phyloP scores from a whole-genome alignment of 768 basidiomycete genomes.

The Suillus bovinus region DNA sequence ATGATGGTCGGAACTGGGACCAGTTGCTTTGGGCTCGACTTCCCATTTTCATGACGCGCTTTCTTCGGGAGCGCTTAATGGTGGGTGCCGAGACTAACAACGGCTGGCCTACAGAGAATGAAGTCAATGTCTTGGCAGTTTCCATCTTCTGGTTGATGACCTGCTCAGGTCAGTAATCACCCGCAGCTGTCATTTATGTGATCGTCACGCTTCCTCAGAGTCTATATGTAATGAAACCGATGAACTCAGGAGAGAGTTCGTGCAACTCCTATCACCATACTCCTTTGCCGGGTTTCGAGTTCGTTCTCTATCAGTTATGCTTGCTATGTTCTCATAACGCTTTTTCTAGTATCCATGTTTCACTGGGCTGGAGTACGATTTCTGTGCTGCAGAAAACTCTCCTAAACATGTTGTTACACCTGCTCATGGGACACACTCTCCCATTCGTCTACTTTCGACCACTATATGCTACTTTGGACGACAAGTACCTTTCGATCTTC shows the following conservation, averaged over 20 bases:
- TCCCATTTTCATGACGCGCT: conserved; percentile 39
- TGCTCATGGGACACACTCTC: conserved; percentile 30
- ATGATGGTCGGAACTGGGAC: conserved; percentile 48
- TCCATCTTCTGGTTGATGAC: conserved; percentile 50
- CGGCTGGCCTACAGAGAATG: conserved; percentile 52
- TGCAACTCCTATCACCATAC: conserved; percentile 42
- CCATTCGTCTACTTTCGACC: conserved; percentile 29
- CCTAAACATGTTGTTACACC: conserved; percentile 16
- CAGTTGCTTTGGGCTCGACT: conserved; percentile 48
- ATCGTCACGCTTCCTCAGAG: conserved; percentile 24
- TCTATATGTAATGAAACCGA: conserved; percentile 36
- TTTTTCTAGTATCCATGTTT: conserved; percentile 39
- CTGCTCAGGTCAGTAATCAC: conserved; percentile 33
- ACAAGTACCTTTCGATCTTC: conserved; percentile 34
- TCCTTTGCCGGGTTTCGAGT: conserved; percentile 53
- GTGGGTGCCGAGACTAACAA: conserved; percentile 37
- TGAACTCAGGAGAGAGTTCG: conserved; percentile 33
- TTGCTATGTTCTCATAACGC: conserved; percentile 13
- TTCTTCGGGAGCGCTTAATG: conserved; percentile 41
- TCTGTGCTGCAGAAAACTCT: conserved; percentile 21
- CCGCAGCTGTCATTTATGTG: not conserved
- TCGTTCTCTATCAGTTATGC: conserved; percentile 21
- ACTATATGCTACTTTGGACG: conserved; percentile 46
- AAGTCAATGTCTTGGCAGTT: conserved; percentile 46
- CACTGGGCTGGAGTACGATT: conserved; percentile 35